These are phyloP conservation scores for Verticillium zaregamsianum DNA, from an alignment of 2,329 filamentous ascomycete genomes.

Conservation along the genomic window DNA sequence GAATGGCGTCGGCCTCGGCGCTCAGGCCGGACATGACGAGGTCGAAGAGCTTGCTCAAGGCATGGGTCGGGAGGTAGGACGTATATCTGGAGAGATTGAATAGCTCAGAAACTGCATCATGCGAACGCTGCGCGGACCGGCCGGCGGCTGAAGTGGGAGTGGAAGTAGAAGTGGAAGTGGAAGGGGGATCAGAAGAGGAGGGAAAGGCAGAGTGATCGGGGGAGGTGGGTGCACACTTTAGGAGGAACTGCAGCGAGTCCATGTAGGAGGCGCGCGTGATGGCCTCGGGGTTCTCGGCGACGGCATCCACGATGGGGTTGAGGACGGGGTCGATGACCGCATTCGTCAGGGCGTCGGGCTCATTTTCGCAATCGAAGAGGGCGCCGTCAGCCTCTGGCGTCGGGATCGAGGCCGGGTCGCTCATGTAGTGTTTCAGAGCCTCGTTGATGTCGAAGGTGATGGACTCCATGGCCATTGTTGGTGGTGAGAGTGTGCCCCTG, in stretches of 20 bases:
- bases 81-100: slow-evolving; percentile 71
- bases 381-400: slow-evolving; percentile 82
- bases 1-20: slow-evolving; percentile 78
- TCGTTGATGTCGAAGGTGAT: slow-evolving; percentile 94
- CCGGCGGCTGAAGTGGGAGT: background rate
- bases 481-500: slow-evolving; percentile 9
- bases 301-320: slow-evolving; percentile 87
- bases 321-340: slow-evolving; percentile 78
- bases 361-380: slow-evolving; percentile 87
- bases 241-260: slow-evolving; percentile 89
- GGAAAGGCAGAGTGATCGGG: slow-evolving; percentile 22
- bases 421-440: slow-evolving; percentile 94
- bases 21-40: slow-evolving; percentile 81
- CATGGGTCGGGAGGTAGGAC: slow-evolving; percentile 71
- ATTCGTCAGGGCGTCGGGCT: slow-evolving; percentile 77
- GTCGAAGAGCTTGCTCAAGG: slow-evolving; percentile 89
- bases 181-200: slow-evolving; percentile 31
- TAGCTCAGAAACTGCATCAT: slow-evolving; percentile 47
- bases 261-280: slow-evolving; percentile 75
- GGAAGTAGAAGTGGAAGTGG: slow-evolving; percentile 16
- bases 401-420: slow-evolving; percentile 76
- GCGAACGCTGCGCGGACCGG: slow-evolving; percentile 34
- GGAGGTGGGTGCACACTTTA: slow-evolving; percentile 80
- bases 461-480: slow-evolving; percentile 57
- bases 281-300: slow-evolving; percentile 88